A percentile compares a stretch with the other conserved stretches of the same genome.
Evolutionary conservation across 306 rosid genomes (phyloP).

Genomic region (Senna siamea): DNA sequence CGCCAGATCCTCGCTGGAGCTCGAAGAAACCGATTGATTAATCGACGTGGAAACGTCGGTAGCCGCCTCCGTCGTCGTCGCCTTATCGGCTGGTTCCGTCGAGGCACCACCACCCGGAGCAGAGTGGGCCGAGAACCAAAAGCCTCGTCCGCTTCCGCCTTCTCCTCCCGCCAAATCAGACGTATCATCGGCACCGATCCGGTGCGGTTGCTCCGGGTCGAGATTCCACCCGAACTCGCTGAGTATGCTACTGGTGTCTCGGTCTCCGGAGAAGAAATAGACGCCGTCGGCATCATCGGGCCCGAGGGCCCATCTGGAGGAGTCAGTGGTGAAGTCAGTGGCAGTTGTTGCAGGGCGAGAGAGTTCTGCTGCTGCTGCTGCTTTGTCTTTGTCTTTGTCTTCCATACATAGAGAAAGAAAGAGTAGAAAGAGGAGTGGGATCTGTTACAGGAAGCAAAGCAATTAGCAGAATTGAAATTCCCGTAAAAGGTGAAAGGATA

Average conservation of each 20-base stretch:
- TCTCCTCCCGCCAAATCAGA: conserved; percentile 41
- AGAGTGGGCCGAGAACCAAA: conserved; percentile 38
- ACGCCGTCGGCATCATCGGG: conserved; percentile 43
- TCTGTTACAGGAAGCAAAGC: not conserved
- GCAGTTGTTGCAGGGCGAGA: conserved; percentile 57
- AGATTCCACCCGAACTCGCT: conserved; percentile 78
- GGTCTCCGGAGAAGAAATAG: conserved; percentile 50
- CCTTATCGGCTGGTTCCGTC: conserved; percentile 39
- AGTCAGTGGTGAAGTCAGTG: conserved; percentile 47
- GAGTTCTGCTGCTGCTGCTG: not conserved
- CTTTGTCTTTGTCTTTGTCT: conserved; percentile 25
- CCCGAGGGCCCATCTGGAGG: conserved; percentile 62
- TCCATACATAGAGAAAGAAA: conserved; percentile 48
- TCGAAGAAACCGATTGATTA: conserved; percentile 75
- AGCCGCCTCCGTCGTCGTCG: not conserved
- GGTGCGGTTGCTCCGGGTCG: conserved; percentile 42
- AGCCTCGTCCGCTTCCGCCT: conserved; percentile 1
- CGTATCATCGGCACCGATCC: conserved; percentile 43
- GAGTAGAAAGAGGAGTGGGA: conserved; percentile 1
- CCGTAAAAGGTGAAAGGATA: conserved; percentile 16
- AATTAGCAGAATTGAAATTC: conserved; percentile 22
- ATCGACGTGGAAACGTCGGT: conserved; percentile 43
- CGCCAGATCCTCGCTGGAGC: conserved; percentile 85
- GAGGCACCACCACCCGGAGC: no score
- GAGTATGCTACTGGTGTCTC: conserved; percentile 54